Conservation (phyloP, 2,329 filamentous ascomycete species). For the Fusarium miscanthi region DNA sequence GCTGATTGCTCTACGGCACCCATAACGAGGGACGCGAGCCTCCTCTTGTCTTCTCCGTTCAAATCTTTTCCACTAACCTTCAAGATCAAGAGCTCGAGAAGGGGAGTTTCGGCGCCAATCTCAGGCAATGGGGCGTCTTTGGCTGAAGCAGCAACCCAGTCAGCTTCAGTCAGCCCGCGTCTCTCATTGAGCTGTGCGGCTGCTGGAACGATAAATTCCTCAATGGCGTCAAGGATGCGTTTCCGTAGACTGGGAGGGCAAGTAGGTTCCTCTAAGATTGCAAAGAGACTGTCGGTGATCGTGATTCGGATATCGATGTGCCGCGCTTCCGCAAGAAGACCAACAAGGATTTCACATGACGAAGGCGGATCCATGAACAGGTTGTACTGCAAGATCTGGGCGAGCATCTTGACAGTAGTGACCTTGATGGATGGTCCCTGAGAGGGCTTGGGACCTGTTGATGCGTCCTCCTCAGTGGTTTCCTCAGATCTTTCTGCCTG, state of each 20-base stretch:
- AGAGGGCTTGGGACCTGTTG: not conserved
- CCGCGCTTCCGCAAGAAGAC: constrained; percentile 45
- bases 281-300: constrained; percentile 46
- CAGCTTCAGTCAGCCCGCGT: constrained; percentile 39
- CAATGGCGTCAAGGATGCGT: constrained; percentile 44
- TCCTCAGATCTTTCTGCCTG: not conserved
- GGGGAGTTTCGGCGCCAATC: constrained; percentile 11
- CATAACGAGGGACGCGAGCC: constrained; percentile 42
- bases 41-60: not conserved
- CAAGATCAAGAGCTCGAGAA: constrained; percentile 16
- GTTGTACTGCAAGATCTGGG: constrained; percentile 47
- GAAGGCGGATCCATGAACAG: constrained; percentile 42
- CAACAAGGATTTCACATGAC: constrained; percentile 45
- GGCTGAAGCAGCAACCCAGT: constrained; percentile 40
- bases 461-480: not conserved
- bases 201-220: constrained; percentile 44
- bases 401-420: constrained; percentile 53
- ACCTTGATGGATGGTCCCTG: constrained; percentile 46
- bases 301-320: constrained; percentile 50
- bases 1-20: constrained; percentile 44
- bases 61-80: not conserved
- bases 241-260: constrained; percentile 18
- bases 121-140: constrained; percentile 6
- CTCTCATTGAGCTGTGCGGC: constrained; percentile 48
- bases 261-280: constrained; percentile 31